These are phyloP conservation scores for Dothideomycetes sp. DNA, from an alignment of 2,329 filamentous ascomycete species.

Conservation along the genomic window DNA sequence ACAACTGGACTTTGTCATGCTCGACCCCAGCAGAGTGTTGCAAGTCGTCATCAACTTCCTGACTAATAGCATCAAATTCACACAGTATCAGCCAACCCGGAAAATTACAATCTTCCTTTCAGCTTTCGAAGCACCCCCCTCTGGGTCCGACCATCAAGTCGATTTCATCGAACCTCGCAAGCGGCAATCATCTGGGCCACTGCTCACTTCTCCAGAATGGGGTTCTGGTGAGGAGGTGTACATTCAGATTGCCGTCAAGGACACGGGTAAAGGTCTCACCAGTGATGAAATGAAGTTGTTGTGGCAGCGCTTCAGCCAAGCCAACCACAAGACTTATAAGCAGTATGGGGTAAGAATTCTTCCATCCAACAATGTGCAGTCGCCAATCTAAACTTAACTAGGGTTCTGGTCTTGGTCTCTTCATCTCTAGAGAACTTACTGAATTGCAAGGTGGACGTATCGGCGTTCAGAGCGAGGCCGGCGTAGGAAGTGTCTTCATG, in stretches of 20 bases:
- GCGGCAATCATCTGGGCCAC: background rate
- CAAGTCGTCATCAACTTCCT: constrained; percentile 36
- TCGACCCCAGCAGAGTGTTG: constrained; percentile 36
- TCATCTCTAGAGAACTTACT: constrained; percentile 56
- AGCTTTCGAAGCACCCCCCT: constrained; percentile 26
- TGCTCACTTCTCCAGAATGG: constrained; percentile 25
- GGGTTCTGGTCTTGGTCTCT: constrained; percentile 59
- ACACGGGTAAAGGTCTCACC: constrained; percentile 29
- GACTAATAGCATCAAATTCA: constrained; percentile 41
- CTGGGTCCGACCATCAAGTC: constrained; percentile 25
- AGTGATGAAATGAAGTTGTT: constrained; percentile 35
- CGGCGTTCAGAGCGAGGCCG: constrained; percentile 50
- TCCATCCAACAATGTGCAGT: no score
- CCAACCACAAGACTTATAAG: constrained; percentile 56
- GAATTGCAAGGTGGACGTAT: constrained; percentile 61
- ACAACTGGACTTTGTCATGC: constrained; percentile 27
- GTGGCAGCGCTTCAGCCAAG: constrained; percentile 60
- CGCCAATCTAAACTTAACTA: no score
- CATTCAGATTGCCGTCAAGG: constrained; percentile 27
- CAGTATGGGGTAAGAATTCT: no score
- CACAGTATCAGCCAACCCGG: constrained; percentile 23
- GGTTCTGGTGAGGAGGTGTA: constrained; percentile 29
- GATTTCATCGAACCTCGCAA: constrained; percentile 25
- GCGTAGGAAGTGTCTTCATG: constrained; percentile 54
- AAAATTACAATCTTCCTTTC: constrained; percentile 32